Evolutionary conservation across 108 stramenopile genomes (phyloP).

Genomic region (Skeletonema costatum): DNA sequence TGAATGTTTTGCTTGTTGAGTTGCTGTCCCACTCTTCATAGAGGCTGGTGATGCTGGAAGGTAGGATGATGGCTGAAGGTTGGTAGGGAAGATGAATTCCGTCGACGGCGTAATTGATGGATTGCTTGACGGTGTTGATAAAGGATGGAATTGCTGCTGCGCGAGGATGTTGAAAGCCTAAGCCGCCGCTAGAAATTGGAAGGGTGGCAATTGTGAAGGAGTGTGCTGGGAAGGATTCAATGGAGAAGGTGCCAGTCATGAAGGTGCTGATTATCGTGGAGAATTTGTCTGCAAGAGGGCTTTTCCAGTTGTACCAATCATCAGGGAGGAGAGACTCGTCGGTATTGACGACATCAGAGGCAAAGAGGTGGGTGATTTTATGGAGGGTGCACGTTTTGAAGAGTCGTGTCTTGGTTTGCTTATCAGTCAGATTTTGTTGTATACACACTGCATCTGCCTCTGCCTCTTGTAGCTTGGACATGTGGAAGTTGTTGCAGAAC

Average conservation of each 20-base stretch:
- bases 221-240: not conserved
- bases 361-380: not conserved
- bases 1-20: not conserved
- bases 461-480: not conserved
- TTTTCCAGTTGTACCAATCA: not conserved
- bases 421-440: too few relatives aligned
- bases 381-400: too few relatives aligned
- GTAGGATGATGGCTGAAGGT: not conserved
- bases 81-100: not conserved
- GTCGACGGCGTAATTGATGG: not conserved
- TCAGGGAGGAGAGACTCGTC: not conserved
- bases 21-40: not conserved
- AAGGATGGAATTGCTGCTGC: not conserved
- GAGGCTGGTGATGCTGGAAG: not conserved
- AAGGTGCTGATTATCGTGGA: not conserved
- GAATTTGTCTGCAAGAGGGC: not conserved
- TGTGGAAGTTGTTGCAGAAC: not conserved
- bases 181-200: not conserved
- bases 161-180: not conserved
- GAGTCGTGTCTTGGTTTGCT: too few relatives aligned
- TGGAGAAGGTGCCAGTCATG: not conserved
- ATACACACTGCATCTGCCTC: not conserved
- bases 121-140: not conserved
- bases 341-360: not conserved
- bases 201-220: not conserved